phyloP scores from a whole-genome alignment of 176 grass and related monocot genomes.

The Avena eriantha region DNA sequence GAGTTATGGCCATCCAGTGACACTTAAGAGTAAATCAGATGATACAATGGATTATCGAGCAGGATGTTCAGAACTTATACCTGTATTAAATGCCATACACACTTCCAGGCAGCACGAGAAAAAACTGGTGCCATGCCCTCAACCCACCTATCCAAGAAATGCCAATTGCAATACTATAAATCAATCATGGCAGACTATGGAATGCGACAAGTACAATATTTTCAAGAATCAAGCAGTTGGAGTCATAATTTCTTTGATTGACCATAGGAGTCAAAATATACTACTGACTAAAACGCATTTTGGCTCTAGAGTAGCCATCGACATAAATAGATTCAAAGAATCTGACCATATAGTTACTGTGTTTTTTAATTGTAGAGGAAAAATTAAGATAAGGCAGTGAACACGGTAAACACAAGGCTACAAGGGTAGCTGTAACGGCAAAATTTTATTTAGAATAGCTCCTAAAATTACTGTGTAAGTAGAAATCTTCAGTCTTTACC shows the following conservation, averaged over 20 bases:
- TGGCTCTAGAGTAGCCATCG: too few relatives aligned
- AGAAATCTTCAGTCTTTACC: constrained; percentile 59
- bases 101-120: constrained; percentile 92
- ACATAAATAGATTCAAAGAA: constrained; percentile 16
- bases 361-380: neutral
- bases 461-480: constrained; percentile 24
- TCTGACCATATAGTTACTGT: neutral
- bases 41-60: neutral
- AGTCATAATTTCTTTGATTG: neutral
- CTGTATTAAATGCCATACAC: constrained; percentile 99
- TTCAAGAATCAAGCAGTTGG: constrained; percentile 12
- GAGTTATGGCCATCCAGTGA: neutral
- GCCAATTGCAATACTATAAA: constrained; percentile 35
- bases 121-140: constrained; percentile 99
- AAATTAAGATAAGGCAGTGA: neutral
- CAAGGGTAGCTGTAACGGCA: neutral
- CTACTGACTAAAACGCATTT: neutral
- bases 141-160: constrained; percentile 70
- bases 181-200: neutral
- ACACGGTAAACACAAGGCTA: constrained; percentile 16
- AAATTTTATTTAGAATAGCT: neutral
- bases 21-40: neutral
- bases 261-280: neutral
- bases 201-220: constrained; percentile 19
- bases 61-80: constrained; percentile 43